Evolutionary conservation across 257 asterid genomes (phyloP).

Genomic region (Haberlea rhodopensis): DNA sequence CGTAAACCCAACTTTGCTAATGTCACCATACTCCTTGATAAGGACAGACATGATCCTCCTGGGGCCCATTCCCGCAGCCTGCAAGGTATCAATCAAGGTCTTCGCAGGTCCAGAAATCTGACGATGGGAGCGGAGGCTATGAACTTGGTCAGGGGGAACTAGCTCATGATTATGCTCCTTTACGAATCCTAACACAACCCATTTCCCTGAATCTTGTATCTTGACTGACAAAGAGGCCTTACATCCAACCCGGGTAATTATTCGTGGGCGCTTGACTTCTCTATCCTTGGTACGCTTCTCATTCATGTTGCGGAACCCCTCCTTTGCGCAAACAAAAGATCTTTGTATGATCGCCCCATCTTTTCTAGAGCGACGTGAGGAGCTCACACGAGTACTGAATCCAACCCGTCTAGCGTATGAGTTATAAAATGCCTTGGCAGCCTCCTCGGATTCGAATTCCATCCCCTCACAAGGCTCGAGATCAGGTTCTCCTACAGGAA

Average conservation of each 20-base stretch:
- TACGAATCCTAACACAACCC: conserved; percentile 76
- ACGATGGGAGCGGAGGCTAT: conserved; percentile 88
- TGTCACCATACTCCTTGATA: conserved; percentile 92
- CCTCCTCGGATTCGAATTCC: conserved; percentile 98
- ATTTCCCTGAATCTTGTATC: conserved; percentile 87
- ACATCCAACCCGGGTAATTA: conserved; percentile 91
- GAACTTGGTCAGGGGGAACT: conserved; percentile 95
- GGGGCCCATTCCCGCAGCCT: conserved; percentile 99
- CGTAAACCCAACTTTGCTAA: conserved; percentile 92
- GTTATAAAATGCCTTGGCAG: conserved; percentile 94
- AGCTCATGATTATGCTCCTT: conserved; percentile 92
- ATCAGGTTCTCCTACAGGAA: conserved; percentile 70
- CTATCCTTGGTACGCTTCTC: conserved; percentile 89
- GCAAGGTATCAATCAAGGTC: conserved; percentile 87
- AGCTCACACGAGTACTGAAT: conserved; percentile 98
- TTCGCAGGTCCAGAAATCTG: conserved; percentile 97
- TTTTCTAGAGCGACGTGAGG: conserved; percentile 95
- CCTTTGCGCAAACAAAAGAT: conserved; percentile 95
- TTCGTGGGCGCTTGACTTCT: conserved; percentile 85
- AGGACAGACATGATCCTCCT: conserved; percentile 95
- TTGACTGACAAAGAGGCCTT: conserved; percentile 89
- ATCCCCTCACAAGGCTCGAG: conserved; percentile 94
- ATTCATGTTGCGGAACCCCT: conserved; percentile 89
- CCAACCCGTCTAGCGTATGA: conserved; percentile 93
- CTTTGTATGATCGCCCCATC: conserved; percentile 98